phyloP scores from a whole-genome alignment of 2,329 filamentous ascomycete species.

The Hortaea sp. region DNA sequence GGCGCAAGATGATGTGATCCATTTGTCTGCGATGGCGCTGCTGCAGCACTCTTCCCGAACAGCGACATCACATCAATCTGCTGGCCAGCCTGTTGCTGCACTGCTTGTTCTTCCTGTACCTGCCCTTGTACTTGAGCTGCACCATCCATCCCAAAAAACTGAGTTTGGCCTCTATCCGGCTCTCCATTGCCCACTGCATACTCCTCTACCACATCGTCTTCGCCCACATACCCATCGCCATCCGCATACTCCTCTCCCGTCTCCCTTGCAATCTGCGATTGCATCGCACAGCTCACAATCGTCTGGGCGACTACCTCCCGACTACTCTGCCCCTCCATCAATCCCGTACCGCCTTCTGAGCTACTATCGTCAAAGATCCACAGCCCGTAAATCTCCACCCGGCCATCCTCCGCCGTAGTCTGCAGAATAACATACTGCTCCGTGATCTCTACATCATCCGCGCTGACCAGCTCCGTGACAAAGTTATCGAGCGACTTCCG shows the following conservation, averaged over 20 bases:
- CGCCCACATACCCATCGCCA: neutral
- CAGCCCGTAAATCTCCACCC: slow-evolving; percentile 44
- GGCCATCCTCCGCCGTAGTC: slow-evolving; percentile 27
- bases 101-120: neutral
- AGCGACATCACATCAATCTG: neutral
- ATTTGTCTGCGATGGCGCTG: neutral
- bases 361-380: slow-evolving; percentile 57
- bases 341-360: slow-evolving; percentile 16
- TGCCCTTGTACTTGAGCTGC: neutral
- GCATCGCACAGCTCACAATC: slow-evolving; percentile 46
- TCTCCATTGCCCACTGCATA: neutral
- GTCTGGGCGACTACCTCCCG: slow-evolving; percentile 43
- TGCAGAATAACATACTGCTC: slow-evolving; percentile 53
- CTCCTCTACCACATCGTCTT: too few species aligned
- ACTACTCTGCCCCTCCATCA: slow-evolving; percentile 24
- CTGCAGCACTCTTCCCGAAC: neutral
- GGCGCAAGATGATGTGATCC: neutral
- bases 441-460: slow-evolving; percentile 36
- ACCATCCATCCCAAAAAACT: neutral
- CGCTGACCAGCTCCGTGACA: slow-evolving; percentile 31
- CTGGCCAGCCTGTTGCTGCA: neutral
- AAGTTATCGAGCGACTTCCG: slow-evolving; percentile 40
- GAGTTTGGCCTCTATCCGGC: neutral
- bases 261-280: slow-evolving; percentile 29
- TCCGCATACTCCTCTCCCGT: neutral